Evolutionary conservation across 2,329 filamentous ascomycete genomes (phyloP), one percentile per base, ranked within the genome.

Genomic region (Phialocephala sp.): DNA sequence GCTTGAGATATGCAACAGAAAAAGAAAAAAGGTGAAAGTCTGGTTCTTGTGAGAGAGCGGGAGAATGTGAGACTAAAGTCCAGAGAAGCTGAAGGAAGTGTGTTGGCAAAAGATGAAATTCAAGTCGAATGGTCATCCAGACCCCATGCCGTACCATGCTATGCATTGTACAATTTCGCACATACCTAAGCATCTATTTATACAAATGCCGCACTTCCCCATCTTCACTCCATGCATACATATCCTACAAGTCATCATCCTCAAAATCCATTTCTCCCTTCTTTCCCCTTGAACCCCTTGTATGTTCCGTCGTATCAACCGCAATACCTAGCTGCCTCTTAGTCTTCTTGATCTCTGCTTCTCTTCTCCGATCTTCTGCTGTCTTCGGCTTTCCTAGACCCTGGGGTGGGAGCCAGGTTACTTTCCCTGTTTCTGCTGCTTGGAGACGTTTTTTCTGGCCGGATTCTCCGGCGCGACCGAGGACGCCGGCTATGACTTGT

Each of bases 381-480:
- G 20, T 43, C 50, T 62, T 61, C 36, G 73, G 74, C 8, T 62
- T 47, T 3, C 71, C 73, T 1, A 77, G 63, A 14, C 64, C 68
- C 5, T 59, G 56, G 1, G 73, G 63, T 43, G 81, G 87, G 36
- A 77, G 37, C 87, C 87, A 96, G 3, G 88, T 84, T n/a, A 91
- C 82, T 5, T 80, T 74, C 32, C 92, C 92, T 20, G 79, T 74
- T 59, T 81, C 75, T 1, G 93, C 92, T 54, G 85, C 85, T 47
- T 82, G 81, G 52, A 91, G 79, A 63, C 94, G 86, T 66, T 86
- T 84, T 72, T 83, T 79, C 75, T 93, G 89, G 43, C 95, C 95
- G 60, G 86, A 83, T 80, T 97, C 83, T 11, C 92, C 95, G 0
- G 95, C 95, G 60, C 91, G 87, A 47, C 94, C 94, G 43, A 99